Evolutionary conservation across 208 protist species (phyloP), one percentile per base, ranked within the genome.

Genomic region (Crithidia acanthocephali): DNA sequence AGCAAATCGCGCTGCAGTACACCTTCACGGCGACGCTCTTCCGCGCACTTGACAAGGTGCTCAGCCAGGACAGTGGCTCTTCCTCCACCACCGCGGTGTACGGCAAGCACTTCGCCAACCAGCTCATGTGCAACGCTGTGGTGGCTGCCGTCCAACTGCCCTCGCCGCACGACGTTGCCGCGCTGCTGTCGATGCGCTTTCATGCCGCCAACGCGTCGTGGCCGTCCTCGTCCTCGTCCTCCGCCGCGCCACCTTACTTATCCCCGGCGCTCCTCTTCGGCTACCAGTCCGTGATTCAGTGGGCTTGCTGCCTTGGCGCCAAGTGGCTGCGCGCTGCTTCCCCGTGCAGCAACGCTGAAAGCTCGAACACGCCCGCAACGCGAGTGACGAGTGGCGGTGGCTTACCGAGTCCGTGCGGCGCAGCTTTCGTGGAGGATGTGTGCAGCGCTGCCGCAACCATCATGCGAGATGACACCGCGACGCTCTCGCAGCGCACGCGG

Each of bases 1-100:
- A 94, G 76, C 79, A 74, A 32, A 86, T 94, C 33, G 73, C 89
- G 27, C 64, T 89, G 33, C 89, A 94, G 78, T 92, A 83, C 76
- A 66, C 51, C 59, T 92, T 85, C 68, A 80, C 83, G 0, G 80
- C 74, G 7, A 62, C 66, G 20, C 15, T 86, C 32, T 56, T 80
- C n/a, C 77, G 70, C 44, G 74, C 76, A n/a, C 57, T 90, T 10
- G 53, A 79, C 11, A 56, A 48, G 66, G 65, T 90, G 56, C 44
- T 88, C 18, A 8, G 45, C 4, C 51, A 56, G 16, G 48, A 68
- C 57, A 23, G 68, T 27, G 44, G n/a, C n/a, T n/a, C n/a, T n/a
- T n/a, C 61, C 35, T 25, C 51, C 15, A 56, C 37, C 8, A 9
- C 77, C 15, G 58, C 80, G 44, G 27, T 65, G 23, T 50, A 79